Evolutionary conservation across 1,139 yeast genomes (phyloP).

Genomic region (Wickerhamomyces sp.): DNA sequence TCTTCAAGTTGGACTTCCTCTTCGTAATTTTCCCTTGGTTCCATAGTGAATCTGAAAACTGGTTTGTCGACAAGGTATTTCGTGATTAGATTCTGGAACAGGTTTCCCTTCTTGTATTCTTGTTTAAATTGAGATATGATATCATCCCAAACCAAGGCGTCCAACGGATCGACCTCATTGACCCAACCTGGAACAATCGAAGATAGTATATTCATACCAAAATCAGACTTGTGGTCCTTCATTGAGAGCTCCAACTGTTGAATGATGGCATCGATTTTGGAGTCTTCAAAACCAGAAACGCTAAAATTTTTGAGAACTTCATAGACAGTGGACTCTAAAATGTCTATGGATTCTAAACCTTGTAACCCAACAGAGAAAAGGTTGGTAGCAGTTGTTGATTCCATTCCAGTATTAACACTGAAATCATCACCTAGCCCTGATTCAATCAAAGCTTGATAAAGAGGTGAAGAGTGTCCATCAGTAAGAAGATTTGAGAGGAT

Average conservation of each 20-base stretch:
- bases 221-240: conserved; percentile 85
- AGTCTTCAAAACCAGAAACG: conserved; percentile 44
- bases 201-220: conserved; percentile 76
- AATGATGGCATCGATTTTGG: conserved; percentile 74
- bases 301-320: conserved; percentile 43
- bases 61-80: conserved; percentile 49
- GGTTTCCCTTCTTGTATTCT: conserved; percentile 56
- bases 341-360: conserved; percentile 55
- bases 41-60: conserved; percentile 69
- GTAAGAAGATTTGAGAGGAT: conserved; percentile 66
- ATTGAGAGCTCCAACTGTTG: conserved; percentile 83
- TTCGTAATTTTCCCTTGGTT: conserved; percentile 57
- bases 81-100: conserved; percentile 56
- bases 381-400: conserved; percentile 72
- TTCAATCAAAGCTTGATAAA: conserved; percentile 81
- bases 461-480: conserved; percentile 91
- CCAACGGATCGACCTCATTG: conserved; percentile 69
- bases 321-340: conserved; percentile 37
- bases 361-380: conserved; percentile 84
- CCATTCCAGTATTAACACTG: conserved; percentile 84
- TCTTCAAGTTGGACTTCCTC: conserved; percentile 51
- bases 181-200: conserved; percentile 81
- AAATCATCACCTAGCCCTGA: conserved; percentile 82
- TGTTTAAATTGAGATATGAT: conserved; percentile 53
- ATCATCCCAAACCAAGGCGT: conserved; percentile 59